Base-by-base conservation (phyloP, 23 red algal genomes). In the Cyanidiococcus yangmingshanensis region DNA sequence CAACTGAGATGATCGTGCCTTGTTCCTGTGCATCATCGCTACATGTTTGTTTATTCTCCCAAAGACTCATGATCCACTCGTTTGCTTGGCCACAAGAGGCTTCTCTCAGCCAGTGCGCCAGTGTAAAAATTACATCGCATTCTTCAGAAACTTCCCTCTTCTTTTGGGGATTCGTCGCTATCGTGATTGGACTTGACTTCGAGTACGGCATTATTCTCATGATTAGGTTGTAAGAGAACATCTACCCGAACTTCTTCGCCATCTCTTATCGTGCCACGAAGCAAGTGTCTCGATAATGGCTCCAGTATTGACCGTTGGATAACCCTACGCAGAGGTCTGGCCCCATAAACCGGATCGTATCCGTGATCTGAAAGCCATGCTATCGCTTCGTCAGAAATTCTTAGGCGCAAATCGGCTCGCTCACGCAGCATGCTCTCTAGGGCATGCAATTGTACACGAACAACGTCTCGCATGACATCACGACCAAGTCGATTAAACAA, bases 321-420 rank as follows among this genome's bases (percentile, higher is more conserved):
- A 16, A 87, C 57, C 30, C 85, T 77, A 37, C 77, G 41, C 32
- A 87, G 27, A 38, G 85, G 85, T 27, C 85, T 50, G 37, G 85
- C 85, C 29, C 85, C 85, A 82, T 87, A 87, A 2, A 58, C 63
- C 1, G 85, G 41, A 51, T 82, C 79, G 74, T 83, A 83, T 32
- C 85, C 85, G 2, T 51, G 54, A 0, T 58, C 24, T 27, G 59
- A 76, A 37, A 87, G 68, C 58, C 79, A 83, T n/a, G 24, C 50
- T 0, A 77, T 54, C 15, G 58, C 85, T 2, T 81, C 85, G 54
- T 67, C 1, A 3, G 58, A 57, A 24, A 83, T 41, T 12, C 31
- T 50, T 39, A 87, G 68, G 2, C 31, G 59, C 27, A 87, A 38
- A 18, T 58, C 68, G 25, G 40, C 45, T 2, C 38, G 36, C 35